phyloP scores from a whole-genome alignment of 1,284 basidiomycete species.

The Clitocybe nebularis region DNA sequence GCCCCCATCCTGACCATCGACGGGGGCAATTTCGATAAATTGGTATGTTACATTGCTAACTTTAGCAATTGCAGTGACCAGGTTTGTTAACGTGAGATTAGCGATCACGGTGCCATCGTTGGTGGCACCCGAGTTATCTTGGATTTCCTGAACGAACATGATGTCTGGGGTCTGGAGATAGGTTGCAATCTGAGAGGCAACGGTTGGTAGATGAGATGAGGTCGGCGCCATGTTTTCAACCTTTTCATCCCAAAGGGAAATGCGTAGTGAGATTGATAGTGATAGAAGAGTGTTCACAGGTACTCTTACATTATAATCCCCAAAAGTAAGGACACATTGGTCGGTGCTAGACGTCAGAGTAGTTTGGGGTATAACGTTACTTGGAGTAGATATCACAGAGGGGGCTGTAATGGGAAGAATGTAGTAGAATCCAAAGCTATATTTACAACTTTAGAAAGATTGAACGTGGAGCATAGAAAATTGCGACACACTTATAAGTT shows the following conservation, averaged over 20 bases:
- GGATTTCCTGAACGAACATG: slow-evolving; percentile 64
- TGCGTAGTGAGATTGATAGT: slow-evolving; percentile 2
- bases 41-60: slow-evolving; percentile 44
- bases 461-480: no score
- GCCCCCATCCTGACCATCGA: slow-evolving; percentile 58
- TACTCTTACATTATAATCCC: slow-evolving; percentile 56
- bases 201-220: slow-evolving; percentile 40
- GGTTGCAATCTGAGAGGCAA: slow-evolving; percentile 54
- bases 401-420: slow-evolving; percentile 56
- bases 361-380: slow-evolving; percentile 33
- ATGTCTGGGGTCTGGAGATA: slow-evolving; percentile 56
- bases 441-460: no score
- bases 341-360: slow-evolving; percentile 33
- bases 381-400: slow-evolving; percentile 36
- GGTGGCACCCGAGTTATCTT: slow-evolving; percentile 56
- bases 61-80: slow-evolving; percentile 47
- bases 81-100: slow-evolving; percentile 48
- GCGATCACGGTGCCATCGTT: slow-evolving; percentile 54
- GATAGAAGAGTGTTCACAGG: not conserved
- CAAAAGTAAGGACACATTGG: slow-evolving; percentile 49
- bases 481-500: slow-evolving; percentile 42
- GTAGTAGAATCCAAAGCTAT: slow-evolving; percentile 51
- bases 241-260: slow-evolving; percentile 24
- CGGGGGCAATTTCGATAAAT: slow-evolving; percentile 49
- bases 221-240: slow-evolving; percentile 58